Percentiles rank a stretch among this genome's conserved stretches.
phyloP scores from a whole-genome alignment of 352 stramenopile species.

The Phytophthora sp. region DNA sequence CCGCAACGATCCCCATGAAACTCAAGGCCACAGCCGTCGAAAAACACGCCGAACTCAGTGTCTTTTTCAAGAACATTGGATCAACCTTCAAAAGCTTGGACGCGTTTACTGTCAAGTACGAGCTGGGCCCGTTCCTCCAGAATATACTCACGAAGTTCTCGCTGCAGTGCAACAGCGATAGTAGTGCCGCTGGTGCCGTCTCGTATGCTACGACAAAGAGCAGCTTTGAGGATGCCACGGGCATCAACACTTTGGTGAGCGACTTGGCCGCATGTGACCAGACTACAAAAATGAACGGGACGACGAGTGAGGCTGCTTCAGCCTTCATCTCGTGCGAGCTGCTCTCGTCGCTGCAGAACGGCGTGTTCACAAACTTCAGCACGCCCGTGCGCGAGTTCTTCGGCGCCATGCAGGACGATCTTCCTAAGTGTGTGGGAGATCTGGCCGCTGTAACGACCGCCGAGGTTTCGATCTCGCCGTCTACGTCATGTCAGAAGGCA shows the following conservation, averaged over 20 bases:
- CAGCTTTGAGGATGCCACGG: conserved; percentile 48
- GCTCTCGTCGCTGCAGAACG: conserved; percentile 69
- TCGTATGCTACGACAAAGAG: conserved; percentile 50
- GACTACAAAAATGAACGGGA: conserved; percentile 51
- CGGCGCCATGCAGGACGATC: conserved; percentile 41
- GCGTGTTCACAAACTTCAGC: conserved; percentile 81
- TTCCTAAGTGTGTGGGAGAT: conserved; percentile 63
- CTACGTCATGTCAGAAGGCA: conserved; percentile 46
- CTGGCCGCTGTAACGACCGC: conserved; percentile 51
- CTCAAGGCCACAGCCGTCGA: conserved; percentile 39
- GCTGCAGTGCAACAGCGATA: conserved; percentile 46
- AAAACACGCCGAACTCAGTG: conserved; percentile 32
- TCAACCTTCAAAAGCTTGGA: conserved; percentile 45
- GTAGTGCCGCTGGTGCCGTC: conserved; percentile 37
- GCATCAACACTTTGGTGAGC: conserved; percentile 53
- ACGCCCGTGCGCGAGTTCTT: conserved; percentile 64
- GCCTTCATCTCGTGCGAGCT: conserved; percentile 71
- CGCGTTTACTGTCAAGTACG: conserved; percentile 59
- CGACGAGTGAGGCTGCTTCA: conserved; percentile 46
- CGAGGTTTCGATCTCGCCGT: conserved; percentile 49
- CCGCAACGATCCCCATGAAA: conserved; percentile 42
- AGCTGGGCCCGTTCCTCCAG: conserved; percentile 63
- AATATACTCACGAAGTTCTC: conserved; percentile 63
- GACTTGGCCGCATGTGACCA: conserved; percentile 57
- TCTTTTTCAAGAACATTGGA: conserved; percentile 43